Percentiles rank a stretch among this genome's conserved stretches.
phyloP scores from a whole-genome alignment of 306 rosid species.

The Alnus glutinosa region DNA sequence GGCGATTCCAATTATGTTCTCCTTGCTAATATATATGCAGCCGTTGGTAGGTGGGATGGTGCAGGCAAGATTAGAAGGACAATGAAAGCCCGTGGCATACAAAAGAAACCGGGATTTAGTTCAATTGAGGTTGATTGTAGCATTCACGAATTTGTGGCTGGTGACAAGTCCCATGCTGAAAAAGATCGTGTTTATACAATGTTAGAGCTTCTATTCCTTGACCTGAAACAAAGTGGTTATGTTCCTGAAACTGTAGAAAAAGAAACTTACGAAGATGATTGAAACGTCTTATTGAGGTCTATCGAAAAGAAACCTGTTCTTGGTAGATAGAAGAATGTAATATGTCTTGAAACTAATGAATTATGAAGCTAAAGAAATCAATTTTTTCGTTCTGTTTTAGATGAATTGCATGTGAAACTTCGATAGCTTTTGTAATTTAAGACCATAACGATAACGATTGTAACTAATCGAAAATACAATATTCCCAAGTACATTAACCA shows the following conservation, averaged over 20 bases:
- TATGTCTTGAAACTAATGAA: neutral
- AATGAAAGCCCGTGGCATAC: conserved; percentile 72
- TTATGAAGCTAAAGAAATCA: neutral
- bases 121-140: conserved; percentile 73
- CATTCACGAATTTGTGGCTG: conserved; percentile 73
- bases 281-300: conserved; percentile 6
- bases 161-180: conserved; percentile 67
- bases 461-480: too few species aligned
- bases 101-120: conserved; percentile 72
- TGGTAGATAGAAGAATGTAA: neutral
- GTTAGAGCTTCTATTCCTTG: conserved; percentile 61
- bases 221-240: conserved; percentile 63
- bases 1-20: conserved; percentile 86
- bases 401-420: neutral
- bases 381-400: neutral
- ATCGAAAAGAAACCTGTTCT: neutral
- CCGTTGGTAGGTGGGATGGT: conserved; percentile 78
- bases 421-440: neutral
- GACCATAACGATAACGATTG: neutral
- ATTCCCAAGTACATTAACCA: too few species aligned
- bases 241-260: conserved; percentile 43
- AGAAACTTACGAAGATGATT: conserved; percentile 41
- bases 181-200: conserved; percentile 38
- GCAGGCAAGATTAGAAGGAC: conserved; percentile 63
- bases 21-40: conserved; percentile 79